Base-by-base conservation (phyloP, 371 early-diverging fungal genomes). In the Funneliformis caledonium region DNA sequence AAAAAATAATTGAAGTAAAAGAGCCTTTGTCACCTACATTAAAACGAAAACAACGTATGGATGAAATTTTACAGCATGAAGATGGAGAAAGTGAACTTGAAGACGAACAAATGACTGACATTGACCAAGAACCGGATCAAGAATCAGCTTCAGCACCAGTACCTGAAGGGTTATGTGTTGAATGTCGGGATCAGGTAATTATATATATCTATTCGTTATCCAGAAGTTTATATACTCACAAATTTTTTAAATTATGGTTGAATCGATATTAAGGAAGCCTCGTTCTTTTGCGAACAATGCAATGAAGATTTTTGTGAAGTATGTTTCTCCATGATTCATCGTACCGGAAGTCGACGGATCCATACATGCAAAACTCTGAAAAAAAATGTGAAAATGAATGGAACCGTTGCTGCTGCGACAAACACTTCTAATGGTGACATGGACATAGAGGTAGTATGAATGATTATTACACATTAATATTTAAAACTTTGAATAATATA, bases 251-350 rank as follows among this genome's bases (percentile, higher is more conserved):
- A 2, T 19, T 1, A 19, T 56, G 19, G 7, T 56, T 56, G n/a
- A 56, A 56, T 42, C 48, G 26, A 26, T 10, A 42, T 72, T 74
- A 74, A 81, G 61, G 84, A 91, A 82, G 90, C 95, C 2, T 87
- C 87, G 33, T 83, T 90, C 26, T 90, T 87, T 81, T 96, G 96
- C 85, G 86, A 90, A 37, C 89, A 92, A 76, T 96, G 96, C 79
- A 87, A 87, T 48, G 96, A 96, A 79, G 90, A 91, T 70, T 98
- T 94, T 88, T 98, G 98, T 84, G 94, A 95, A 82, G 97, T 97
- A 22, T 97, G 98, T 84, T 94, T 78, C 88, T 89, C 88, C 60
- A 92, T 94, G 89, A 89, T 95, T 79, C 97, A 96, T 83, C 91
- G 97, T 72, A 97, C 96, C 14, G 97, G 97, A 43, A 91, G 90